Evolutionary conservation across 1,284 basidiomycete genomes (phyloP), one percentile per base, ranked within the genome.

Genomic region (Moesziomyces antarcticus): DNA sequence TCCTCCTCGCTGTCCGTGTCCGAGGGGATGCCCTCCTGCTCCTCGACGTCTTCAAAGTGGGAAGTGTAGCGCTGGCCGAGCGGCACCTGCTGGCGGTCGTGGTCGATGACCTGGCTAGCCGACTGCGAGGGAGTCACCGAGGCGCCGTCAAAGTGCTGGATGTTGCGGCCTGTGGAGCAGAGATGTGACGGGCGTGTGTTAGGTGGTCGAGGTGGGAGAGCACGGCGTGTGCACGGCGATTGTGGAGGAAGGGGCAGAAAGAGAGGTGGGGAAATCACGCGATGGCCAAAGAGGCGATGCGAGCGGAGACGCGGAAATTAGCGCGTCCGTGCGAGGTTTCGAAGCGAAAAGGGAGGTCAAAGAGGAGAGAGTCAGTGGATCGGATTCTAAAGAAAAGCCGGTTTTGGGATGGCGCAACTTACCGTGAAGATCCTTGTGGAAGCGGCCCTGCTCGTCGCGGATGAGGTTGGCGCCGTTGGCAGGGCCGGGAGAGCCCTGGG

Each of bases 71-170:
- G 60, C 51, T 74, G 57, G 24, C 66, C 66, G 27, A 74, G 51
- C 16, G 72, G 72, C 1, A 70, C 62, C 33, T 65, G 49, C 4
- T 41, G 44, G 41, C 72, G 72, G 30, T 73, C 71, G 57, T 71
- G 59, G 18, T 73, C 59, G 57, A 80, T 75, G 35, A 82, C 78
- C 50, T 85, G 84, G 20, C 82, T 84, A 3, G 84, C 84, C 16
- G 82, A 84, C 55, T 85, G 83, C 10, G 82, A 85, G 1, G 84
- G 84, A 3, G 84, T 84, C 43, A 85, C 80, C 11, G 82, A 82
- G 33, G 80, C 79, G 41, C 73, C 73, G 43, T 81, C 78, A 56
- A 79, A 78, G 25, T 77, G 73, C 20, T 79, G 66, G 5, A 57
- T 57, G 22, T 50, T 43, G 22, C 71, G 61, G 24, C 58, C 56